Base-by-base conservation (phyloP, 2,329 filamentous ascomycete genomes). In the Fusarium armeniacum region DNA sequence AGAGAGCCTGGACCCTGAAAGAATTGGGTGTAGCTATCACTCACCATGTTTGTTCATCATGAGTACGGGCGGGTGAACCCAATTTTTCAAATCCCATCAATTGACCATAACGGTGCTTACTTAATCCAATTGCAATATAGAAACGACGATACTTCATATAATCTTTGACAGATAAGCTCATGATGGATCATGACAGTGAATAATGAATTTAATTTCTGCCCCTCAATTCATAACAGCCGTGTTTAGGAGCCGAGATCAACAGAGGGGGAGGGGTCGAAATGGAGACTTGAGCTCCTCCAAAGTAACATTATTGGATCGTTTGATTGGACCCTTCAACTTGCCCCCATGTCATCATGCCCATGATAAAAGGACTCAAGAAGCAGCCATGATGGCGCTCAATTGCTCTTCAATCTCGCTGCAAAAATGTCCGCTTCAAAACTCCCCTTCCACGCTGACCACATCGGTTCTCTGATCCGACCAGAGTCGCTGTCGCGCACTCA, bases 391-490 rank as follows among this genome's bases (percentile, higher is more conserved):
- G 54, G 41, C 46, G 15, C 12, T 67, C 52, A 56, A 61, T 65
- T 62, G 45, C 40, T 45, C 30, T 40, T 50, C 32, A 40, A 30
- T 28, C 36, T 60, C 5, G 28, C 6, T 32, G 18, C 61, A 57
- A 68, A 32, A 58, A 78, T 78, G 75, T 50, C 52, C 33, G 68
- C 51, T 38, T 69, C 73, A 35, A 75, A 75, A 58, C 76, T 81
- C 13, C 90, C 89, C 51, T 93, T 91, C 80, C 86, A 91, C 76
- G 90, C 90, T 63, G 91, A 93, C 80, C 91, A 93, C 70, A 85
- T 92, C 65, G 91, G 91, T 51, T 92, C 90, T 16, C 83, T 93
- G 33, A 86, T 93, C 61, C 89, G 91, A 33, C 90, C 91, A 1
- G 78, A 87, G 54, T 80, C 85, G 53, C 85, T 93, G 28, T 83